Evolutionary conservation across 306 rosid species (phyloP), one percentile per base, ranked within the genome.

Genomic region (Dalbergia oliveri): DNA sequence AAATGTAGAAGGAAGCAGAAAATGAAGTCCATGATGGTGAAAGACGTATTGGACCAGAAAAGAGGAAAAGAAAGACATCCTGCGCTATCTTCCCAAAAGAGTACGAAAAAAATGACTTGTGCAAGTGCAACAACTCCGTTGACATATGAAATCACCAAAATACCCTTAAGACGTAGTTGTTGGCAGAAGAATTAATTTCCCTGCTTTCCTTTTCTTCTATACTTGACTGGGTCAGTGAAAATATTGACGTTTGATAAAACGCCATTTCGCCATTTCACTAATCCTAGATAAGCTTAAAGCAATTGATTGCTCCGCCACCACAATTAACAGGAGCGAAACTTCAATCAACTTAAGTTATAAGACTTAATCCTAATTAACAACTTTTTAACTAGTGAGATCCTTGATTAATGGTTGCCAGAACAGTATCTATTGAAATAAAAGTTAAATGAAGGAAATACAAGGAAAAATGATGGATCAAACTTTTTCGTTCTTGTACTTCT

Each of bases 21-120:
- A 70, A 75, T 66, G 69, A 79, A 47, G 80, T 51, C 61, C 21
- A 49, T 15, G 84, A 79, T 21, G n/a, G 65, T 79, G 81, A 66
- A 75, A 82, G 79, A 75, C 82, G 83, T 51, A 70, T 81, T 65
- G 82, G 75, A 66, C 81, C 82, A 21, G 5, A 51, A 70, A 31
- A 68, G 33, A 57, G 74, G 69, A 79, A 79, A 79, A 11, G 2
- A 4, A 26, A 7, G 80, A 74, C 16, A 15, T 54, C 47, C 26
- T 5, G 18, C 69, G 6, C 13, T 47, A 10, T 4, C 3, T 3
- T 8, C 9, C 9, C 9, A 43, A 43, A 37, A 26, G 31, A 26
- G 31, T 26, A 26, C 31, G 3, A 1, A 1, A 26, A 26, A 26
- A 26, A 26, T 1, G 31, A 26, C 47, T 69, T 41, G 6, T 8